Evolutionary conservation across 306 rosid genomes (phyloP), one percentile per base, ranked within the genome.

Genomic region (Fagus crenata): DNA sequence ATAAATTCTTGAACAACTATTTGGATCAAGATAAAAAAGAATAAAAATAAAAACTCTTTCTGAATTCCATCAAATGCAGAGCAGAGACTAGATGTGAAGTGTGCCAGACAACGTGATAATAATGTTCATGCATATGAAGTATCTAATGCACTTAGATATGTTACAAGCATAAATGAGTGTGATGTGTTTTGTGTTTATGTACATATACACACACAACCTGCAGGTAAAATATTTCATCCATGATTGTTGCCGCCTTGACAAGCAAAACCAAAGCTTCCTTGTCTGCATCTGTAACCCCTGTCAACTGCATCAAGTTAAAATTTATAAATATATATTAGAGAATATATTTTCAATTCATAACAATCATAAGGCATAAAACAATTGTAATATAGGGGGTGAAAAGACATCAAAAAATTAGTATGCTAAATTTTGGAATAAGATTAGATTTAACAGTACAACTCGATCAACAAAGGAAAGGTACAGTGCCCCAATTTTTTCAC

Each of bases 211-310:
- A 74, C 53, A 71, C 67, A 77, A 95, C 97, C 98, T 95, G 98
- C 69, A 80, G 80, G 85, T 80, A 69, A 85, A 89, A 95, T 70
- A 92, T 93, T 71, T 90, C 92, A 75, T 95, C 93, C 93, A 92
- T 87, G 76, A 92, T 79, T 73, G 80, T 70, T 78, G 98, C 97
- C 70, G 96, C 97, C 86, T 86, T 90, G 78, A 95, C 81, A 71
- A 92, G 76, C 53, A 80, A 80, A 75, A 13, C 86, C 56, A 95
- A 85, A 87, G 91, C 96, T 80, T 87, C 90, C 85, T 63, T 89
- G 80, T 92, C 98, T 42, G 89, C 84, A 74, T 89, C 91, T 7
- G 87, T 67, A 75, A 92, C 87, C 79, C 87, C 97, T 60, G 85
- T 75, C 90, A 95, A 81, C 98, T 92, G 90, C 85, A 85, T 31